Evolutionary conservation across 108 stramenopile genomes (phyloP), one percentile per base, ranked within the genome.

Genomic region (Cyclotella cryptica): DNA sequence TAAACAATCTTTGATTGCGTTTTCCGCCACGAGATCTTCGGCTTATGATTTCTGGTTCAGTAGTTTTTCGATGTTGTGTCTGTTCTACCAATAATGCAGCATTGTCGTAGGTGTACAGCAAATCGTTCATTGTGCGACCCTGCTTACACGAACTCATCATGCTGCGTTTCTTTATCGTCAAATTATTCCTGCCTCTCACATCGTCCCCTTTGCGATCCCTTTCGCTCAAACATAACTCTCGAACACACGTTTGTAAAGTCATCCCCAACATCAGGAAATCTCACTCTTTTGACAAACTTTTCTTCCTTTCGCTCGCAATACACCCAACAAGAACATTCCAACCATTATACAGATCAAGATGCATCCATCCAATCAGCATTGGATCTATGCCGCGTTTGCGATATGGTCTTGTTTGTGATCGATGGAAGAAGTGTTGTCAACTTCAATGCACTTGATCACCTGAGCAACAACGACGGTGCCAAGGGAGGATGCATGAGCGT

Each of bases 351-450:
- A 30, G 84, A 72, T 9, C 85, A 84, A 70, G 88, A 90, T 74
- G 89, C 89, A 0, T 80, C 89, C 27, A 86, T 96, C 42, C 79
- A 90, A 58, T 84, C 93, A 12, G 96, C 95, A 43, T 71, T 97
- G 22, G 96, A 96, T 73, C 77, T 95, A 29, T 92, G 94, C 53
- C 94, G 96, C 10, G 86, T 94, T 55, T 90, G 94, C 60, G 97
- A 98, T 47, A 28, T 94, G 17, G 84, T 98, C 30, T 61, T 98
- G 22, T 93, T 98, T 67, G 79, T 97, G 19, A 60, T 96, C 47
- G 96, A 98, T 66, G 96, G 92, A 9, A 74, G 87, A 53, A 85
- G 75, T 39, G 69, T 89, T 12, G 65, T 73, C 21, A 51, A 40
- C 10, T 58, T 52, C 26, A 76, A 57, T 26, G 85, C 69, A 47